Base-by-base conservation (phyloP, 1,284 basidiomycete genomes). In the Cryptococcus jaspeensis region DNA sequence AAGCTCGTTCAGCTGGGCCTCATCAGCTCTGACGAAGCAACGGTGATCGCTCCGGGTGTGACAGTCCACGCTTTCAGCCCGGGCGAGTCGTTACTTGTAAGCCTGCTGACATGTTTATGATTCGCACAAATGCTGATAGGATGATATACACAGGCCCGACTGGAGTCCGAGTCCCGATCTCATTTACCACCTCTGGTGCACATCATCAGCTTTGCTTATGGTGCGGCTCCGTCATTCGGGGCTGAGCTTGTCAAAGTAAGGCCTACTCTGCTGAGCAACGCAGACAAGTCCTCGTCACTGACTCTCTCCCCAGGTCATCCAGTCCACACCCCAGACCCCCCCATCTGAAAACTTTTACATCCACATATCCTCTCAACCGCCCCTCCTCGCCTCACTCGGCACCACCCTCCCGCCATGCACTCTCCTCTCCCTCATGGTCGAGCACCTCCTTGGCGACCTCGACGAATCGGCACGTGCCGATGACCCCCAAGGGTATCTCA, bases 401-500 rank as follows among this genome's bases (percentile, higher is more conserved):
- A 52, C 50, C 3, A 54, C 54, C 38, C 63, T 66, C 25, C 52
- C 63, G 9, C 63, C 73, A 1, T 28, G 46, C 1, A 35, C 55
- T 5, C 53, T 74, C 15, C 56, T 70, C 3, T 60, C 60, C 7
- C 39, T 70, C 1, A 52, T 69, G 25, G 50, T 55, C 2, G 56
- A 56, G 5, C 58, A 67, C 7, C 61, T 73, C 16, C 52, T 75
- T 6, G 28, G 18, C 9, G 59, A 70, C 23, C 62, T 70, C 40
- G 71, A 75, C 40, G 55, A 63, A 13, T 46, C 53, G 0, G 53
- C 58, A 6, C 59, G 67, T 12, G 50, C 62, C 18, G 73, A 76
- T 37, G 74, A 78, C 61, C 76, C 76, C 2, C 75, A 77, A 55
- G 70, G 70, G 5, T 63, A 62, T 28, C 60, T 76, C 44, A 73